Percentiles rank a stretch among this genome's conserved stretches.
phyloP scores from a whole-genome alignment of 345 rosid species.

The Eucalyptus cladocalyx region DNA sequence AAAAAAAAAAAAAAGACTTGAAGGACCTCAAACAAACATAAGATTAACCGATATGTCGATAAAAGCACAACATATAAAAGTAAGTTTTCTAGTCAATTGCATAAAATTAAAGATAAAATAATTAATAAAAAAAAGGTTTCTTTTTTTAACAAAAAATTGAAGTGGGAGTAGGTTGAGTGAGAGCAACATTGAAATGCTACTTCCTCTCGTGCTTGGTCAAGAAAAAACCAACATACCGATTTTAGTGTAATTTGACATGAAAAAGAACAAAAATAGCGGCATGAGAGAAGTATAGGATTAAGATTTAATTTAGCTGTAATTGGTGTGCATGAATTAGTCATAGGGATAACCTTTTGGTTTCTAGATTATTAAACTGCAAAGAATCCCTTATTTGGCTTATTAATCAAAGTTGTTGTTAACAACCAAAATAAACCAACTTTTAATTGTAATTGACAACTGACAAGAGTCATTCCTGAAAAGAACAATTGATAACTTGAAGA shows the following conservation, averaged over 20 bases:
- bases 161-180: not conserved
- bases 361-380: not conserved
- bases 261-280: not conserved
- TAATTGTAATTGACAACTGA: not conserved
- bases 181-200: not conserved
- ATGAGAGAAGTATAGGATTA: not conserved
- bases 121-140: not conserved
- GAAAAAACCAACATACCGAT: not conserved
- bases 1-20: not conserved
- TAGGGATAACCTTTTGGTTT: not conserved
- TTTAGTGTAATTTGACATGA: not conserved
- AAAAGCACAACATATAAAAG: not conserved
- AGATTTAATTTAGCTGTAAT: not conserved
- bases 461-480: not conserved
- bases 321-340: not conserved
- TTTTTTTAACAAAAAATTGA: not conserved
- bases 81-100: not conserved
- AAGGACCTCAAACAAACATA: not conserved
- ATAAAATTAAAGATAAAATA: not conserved
- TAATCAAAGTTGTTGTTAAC: not conserved
- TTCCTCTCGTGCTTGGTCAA: not conserved
- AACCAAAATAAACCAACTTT: not conserved
- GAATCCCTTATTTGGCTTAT: not conserved
- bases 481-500: not conserved
- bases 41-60: not conserved